Base-by-base conservation (phyloP, 805 yeast genomes). In the Candida koratica region DNA sequence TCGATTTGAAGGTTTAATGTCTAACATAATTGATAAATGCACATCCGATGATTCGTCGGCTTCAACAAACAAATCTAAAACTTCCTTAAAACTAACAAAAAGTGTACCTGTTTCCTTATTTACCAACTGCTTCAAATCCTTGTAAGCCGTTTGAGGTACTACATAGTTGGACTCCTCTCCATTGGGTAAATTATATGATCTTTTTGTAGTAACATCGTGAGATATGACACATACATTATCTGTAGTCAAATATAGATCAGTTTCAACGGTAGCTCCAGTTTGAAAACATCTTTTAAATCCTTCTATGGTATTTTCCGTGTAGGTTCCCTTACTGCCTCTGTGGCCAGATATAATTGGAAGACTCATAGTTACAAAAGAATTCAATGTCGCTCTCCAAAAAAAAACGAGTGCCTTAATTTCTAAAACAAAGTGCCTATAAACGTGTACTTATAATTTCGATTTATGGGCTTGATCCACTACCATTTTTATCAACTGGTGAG, bases 401-500 rank as follows among this genome's bases (percentile, higher is more conserved):
- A 20, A 8, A 8, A 8, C 24, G 24, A 20, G 24, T 20, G 24
- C 8, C 24, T 20, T 20, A n/a, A n/a, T n/a, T n/a, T n/a, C n/a
- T n/a, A n/a, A n/a, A n/a, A n/a, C n/a, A n/a, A n/a, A n/a, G n/a
- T n/a, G n/a, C n/a, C n/a, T n/a, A n/a, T n/a, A n/a, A n/a, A n/a
- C n/a, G n/a, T n/a, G n/a, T n/a, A n/a, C n/a, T 27, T 27, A 36
- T n/a, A 38, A 29, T 15, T 34, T 38, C 7, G 29, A 26, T 17
- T 34, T 34, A 2, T 33, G 34, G 8, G 30, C 17, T 24, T 42
- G 43, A 31, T 65, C 69, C 6, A 64, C 54, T 17, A 64, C 66
- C 46, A 60, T 43, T 37, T 64, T 61, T 50, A 73, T 72, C 53
- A 73, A 61, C 34, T 50, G 52, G 39, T 48, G 56, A 1, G 78